A percentile compares a stretch with the other conserved stretches of the same genome.
Evolutionary conservation across 345 rosid genomes (phyloP).

Genomic region (Gossypium arboreum): DNA sequence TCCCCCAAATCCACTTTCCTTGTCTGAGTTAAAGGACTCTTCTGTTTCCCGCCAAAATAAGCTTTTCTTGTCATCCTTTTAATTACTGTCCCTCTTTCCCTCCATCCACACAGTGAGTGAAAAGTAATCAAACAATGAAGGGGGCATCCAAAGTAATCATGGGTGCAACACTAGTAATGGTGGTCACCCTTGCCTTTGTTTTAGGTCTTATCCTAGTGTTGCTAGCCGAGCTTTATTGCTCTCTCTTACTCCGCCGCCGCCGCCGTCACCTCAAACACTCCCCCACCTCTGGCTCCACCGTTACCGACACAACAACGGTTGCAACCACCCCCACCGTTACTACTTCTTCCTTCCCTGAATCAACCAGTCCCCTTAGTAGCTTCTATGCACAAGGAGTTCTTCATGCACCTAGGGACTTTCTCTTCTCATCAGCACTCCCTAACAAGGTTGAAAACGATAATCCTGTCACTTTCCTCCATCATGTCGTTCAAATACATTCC

Average conservation of each 20-base stretch:
- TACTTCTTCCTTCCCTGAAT: conserved; percentile 17
- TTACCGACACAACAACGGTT: conserved; percentile 18
- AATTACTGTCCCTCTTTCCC: conserved; percentile 14
- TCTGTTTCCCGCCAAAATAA: conserved; percentile 45
- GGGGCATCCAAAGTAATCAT: conserved; percentile 72
- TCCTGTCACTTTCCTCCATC: conserved; percentile 20
- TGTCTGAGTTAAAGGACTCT: conserved; percentile 21
- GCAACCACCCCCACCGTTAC: conserved; percentile 7
- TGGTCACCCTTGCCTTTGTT: conserved; percentile 67
- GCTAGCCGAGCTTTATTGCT: conserved; percentile 83
- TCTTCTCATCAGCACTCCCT: conserved; percentile 31
- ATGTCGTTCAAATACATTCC: conserved; percentile 20
- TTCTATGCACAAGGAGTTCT: conserved; percentile 63
- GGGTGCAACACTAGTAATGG: conserved; percentile 86
- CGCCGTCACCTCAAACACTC: conserved; percentile 29
- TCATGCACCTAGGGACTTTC: conserved; percentile 54
- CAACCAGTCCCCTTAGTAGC: conserved; percentile 38
- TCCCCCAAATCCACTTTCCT: conserved; percentile 12
- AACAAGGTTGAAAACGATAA: conserved; percentile 5
- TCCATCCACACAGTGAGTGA: background rate
- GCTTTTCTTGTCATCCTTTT: background rate
- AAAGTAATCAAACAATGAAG: conserved; percentile 42
- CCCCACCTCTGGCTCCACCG: conserved; percentile 22
- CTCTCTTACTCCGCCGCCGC: conserved; percentile 57
- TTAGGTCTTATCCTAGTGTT: conserved; percentile 65